Base-by-base conservation (phyloP, 2,329 filamentous ascomycete species). In the Colletotrichum gigasporum region DNA sequence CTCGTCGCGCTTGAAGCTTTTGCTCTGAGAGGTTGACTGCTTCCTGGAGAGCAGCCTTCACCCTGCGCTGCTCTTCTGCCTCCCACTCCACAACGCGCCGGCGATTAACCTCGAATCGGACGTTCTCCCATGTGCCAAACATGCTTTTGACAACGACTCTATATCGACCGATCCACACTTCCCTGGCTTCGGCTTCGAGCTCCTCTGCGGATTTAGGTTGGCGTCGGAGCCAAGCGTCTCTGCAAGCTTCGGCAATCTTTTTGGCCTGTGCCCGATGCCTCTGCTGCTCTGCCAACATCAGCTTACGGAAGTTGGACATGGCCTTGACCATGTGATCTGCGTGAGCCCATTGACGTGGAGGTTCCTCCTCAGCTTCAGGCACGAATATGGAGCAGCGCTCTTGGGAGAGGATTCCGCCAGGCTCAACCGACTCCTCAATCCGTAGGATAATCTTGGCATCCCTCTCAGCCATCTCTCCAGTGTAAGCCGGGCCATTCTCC, bases 311-410 rank as follows among this genome's bases (percentile, higher is more conserved):
- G 70, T 94, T 91, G 11, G 90, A 74, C 63, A 91, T 90, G 66
- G 97, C 94, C 47, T 90, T 90, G 45, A 91, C 83, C 55, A 98
- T 84, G 73, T 98, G 92, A 72, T 98, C 94, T 72, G 88, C 86
- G 69, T 96, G 94, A n/a, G 91, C 89, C 82, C 93, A 98, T 71
- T 96, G 93, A 54, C 86, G 85, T 0, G 88, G 86, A 0, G 92
- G 92, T 70, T 96, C 91, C 60, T 92, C 89, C 64, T 80, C 81
- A 11, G 88, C 82, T 67, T 96, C 92, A 0, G 92, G 91, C 16
- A 89, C 84, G 70, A 92, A 96, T 22, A 90, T 79, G 2, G 89
- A 90, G 73, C 92, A 95, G 64, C 85, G 83, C 64, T 89, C 87
- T 56, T 84, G 80, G 52, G 91, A 93, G 26, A 97, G 82, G 4